Evolutionary conservation across 2,329 filamentous ascomycete species (phyloP).

Genomic region (Coniochaeta sp.): DNA sequence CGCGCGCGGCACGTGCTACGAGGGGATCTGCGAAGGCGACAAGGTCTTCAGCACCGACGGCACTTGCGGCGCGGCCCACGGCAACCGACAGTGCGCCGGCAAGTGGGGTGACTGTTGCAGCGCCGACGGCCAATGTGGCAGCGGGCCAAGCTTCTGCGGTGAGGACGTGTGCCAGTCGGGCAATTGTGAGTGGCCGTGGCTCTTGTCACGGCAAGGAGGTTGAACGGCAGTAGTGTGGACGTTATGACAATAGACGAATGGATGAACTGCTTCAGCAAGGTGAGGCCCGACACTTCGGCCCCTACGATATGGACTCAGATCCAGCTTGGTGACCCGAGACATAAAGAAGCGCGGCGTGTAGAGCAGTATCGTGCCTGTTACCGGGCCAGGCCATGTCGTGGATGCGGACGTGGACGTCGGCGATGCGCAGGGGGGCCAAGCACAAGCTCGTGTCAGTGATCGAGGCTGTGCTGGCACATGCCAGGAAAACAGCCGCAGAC

Average conservation of each 20-base stretch:
- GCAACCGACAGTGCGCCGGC: too few relatives aligned
- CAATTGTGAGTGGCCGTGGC: constrained; percentile 12
- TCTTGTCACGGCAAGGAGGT: too few relatives aligned
- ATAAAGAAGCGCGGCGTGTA: not conserved
- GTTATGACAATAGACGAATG: not conserved
- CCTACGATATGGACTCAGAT: not conserved
- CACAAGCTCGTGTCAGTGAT: not conserved
- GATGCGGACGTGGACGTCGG: not conserved
- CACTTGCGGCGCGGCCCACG: too few relatives aligned
- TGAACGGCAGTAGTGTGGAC: too few relatives aligned
- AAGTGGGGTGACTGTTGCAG: too few relatives aligned
- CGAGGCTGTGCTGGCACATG: not conserved
- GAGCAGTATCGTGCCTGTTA: not conserved
- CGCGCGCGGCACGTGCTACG: too few relatives aligned
- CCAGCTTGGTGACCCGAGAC: not conserved
- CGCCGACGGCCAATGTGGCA: too few relatives aligned
- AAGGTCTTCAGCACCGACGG: too few relatives aligned
- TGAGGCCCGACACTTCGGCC: not conserved
- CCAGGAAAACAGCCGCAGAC: not conserved
- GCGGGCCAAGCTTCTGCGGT: too few relatives aligned
- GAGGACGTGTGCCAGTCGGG: too few relatives aligned
- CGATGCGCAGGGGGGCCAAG: not conserved
- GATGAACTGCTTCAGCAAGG: not conserved
- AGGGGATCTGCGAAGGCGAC: too few relatives aligned
- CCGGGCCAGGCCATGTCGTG: not conserved